Evolutionary conservation across 31 red algal species (phyloP).

Genomic region (Bonnemaisonia californica): DNA sequence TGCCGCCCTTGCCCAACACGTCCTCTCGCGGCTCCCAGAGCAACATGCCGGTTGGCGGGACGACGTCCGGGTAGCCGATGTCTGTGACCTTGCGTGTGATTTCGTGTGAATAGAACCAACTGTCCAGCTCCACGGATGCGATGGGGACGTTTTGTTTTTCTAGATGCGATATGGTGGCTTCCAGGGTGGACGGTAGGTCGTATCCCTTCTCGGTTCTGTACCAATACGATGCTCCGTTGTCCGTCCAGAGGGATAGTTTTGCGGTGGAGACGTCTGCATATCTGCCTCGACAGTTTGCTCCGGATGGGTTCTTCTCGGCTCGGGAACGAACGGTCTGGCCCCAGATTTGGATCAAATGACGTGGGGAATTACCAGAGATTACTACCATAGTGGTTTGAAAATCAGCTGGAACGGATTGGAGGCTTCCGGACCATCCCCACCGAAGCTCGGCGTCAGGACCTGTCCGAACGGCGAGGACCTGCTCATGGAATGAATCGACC

Average conservation of each 20-base stretch:
- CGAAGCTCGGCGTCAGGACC: conserved; percentile 15
- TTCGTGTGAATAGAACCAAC: conserved; percentile 69
- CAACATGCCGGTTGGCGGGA: conserved; percentile 64
- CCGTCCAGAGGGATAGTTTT: conserved; percentile 48
- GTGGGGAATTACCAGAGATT: conserved; percentile 20
- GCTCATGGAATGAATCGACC: conserved; percentile 49
- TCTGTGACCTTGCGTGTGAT: conserved; percentile 43
- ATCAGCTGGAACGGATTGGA: conserved; percentile 19
- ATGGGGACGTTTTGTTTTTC: conserved; percentile 31
- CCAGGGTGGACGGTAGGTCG: conserved; percentile 30
- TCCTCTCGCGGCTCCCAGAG: conserved; percentile 58
- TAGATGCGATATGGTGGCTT: conserved; percentile 6
- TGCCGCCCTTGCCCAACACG: conserved; percentile 25
- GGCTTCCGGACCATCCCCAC: conserved; percentile 50
- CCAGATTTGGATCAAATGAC: conserved; percentile 24
- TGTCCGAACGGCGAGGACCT: conserved; percentile 24
- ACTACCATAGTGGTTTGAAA: conserved; percentile 40
- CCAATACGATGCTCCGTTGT: conserved; percentile 63
- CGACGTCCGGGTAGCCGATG: conserved; percentile 36
- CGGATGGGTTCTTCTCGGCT: not conserved
- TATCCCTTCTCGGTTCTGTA: conserved; percentile 48
- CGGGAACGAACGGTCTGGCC: not conserved
- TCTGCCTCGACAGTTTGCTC: conserved; percentile 5
- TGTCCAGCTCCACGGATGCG: conserved; percentile 57
- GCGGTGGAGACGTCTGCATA: conserved; percentile 23